These are phyloP conservation scores for Plectosphaerella sp. DNA, from an alignment of 2,329 filamentous ascomycete species.

Conservation along the genomic window DNA sequence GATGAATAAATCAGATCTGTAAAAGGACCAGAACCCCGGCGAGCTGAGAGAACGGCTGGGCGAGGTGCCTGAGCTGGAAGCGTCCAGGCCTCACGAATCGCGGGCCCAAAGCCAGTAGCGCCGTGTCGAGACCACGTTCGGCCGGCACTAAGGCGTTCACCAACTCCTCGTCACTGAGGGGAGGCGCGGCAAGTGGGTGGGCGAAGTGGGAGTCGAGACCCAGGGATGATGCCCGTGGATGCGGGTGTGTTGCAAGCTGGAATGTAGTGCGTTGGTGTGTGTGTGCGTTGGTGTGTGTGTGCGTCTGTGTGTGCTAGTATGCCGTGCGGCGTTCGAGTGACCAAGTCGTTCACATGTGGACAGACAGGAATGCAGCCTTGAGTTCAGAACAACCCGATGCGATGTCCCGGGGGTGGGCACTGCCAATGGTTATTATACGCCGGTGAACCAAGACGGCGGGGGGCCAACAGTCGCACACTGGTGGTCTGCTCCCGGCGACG, in stretches of 20 bases:
- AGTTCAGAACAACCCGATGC: too few species aligned
- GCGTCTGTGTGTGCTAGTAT: too few species aligned
- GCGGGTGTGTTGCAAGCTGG: too few species aligned
- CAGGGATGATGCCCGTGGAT: too few species aligned
- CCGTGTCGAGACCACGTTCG: background rate
- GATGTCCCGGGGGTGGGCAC: background rate
- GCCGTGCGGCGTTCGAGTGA: too few species aligned
- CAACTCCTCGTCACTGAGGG: background rate
- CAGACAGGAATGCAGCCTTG: too few species aligned
- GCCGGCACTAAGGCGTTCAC: background rate
- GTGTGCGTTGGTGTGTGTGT: too few species aligned
- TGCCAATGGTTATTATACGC: background rate
- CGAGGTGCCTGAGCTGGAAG: background rate
- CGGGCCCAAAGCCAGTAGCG: background rate
- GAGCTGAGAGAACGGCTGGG: background rate
- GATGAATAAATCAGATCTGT: background rate
- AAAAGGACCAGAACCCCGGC: background rate
- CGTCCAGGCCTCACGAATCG: background rate
- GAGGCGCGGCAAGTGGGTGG: too few species aligned
- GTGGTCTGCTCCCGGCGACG: background rate
- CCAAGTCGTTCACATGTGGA: too few species aligned
- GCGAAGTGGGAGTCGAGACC: too few species aligned
- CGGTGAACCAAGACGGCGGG: background rate
- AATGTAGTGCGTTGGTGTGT: too few species aligned
- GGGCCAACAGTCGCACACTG: background rate